Base-by-base conservation (phyloP, 257 asterid species). In the Lycium barbarum region DNA sequence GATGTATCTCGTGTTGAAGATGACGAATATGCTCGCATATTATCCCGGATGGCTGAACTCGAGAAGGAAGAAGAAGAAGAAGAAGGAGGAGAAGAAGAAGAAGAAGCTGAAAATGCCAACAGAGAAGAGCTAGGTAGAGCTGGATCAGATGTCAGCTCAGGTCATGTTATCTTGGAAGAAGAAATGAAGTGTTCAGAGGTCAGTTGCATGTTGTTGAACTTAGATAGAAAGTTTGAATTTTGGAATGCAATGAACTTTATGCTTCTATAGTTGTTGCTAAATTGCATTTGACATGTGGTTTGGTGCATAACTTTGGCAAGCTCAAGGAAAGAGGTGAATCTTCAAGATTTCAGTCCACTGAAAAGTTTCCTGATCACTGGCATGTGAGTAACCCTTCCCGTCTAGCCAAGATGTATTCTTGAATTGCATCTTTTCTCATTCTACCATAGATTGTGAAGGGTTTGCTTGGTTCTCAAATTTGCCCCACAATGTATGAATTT, bases 41-140 rank as follows among this genome's bases (percentile, higher is more conserved):
- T 89, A 22, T 67, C 93, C 76, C 88, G 92, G 80, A 89, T 96
- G 20, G 93, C 87, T 84, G 93, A 93, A 87, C 95, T 95, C 66
- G 98, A 96, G 88, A 93, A 85, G 83, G 98, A 95, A 85, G 99
- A 96, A 90, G 98, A 93, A 87, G 97, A 90, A 88, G 94, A 26
- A 26, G 33, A 26, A 26, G 33, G 33, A 26, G 98, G 93, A 85
- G 99, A 96, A 90, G 98, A 95, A 85, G 99, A 96, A 90, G 98
- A 93, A 87, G 97, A 90, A 88, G 94, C 94, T 88, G 97, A 89
- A 88, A 82, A 88, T 17, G 90, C 88, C 53, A 35, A 57, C 67
- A 91, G 85, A 74, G 90, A 88, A 57, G 89, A 85, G 83, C 83
- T n/a, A 86, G 86, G 70, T 68, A 84, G 84, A 57, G 87, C 89